Conservation (phyloP, 1,284 basidiomycete species). For the Agroathelia rolfsii region DNA sequence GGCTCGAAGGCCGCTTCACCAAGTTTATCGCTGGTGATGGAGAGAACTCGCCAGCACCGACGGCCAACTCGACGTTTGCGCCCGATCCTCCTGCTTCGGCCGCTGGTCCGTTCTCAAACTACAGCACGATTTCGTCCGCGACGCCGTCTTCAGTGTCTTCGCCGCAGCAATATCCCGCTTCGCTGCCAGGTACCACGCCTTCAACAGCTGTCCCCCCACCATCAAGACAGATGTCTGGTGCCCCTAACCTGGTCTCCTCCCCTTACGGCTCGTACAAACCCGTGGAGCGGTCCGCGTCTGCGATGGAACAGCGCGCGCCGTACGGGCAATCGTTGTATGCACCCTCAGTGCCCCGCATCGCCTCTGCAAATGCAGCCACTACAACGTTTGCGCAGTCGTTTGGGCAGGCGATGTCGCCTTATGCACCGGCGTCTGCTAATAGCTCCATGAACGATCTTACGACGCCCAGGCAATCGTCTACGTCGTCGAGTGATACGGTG, state of each 20-base stretch:
- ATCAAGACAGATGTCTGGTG: too few species aligned
- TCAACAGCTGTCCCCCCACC: too few species aligned
- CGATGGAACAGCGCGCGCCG: slow-evolving; percentile 57
- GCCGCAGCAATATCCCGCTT: slow-evolving; percentile 59
- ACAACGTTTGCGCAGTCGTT: slow-evolving; percentile 38
- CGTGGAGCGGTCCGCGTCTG: slow-evolving; percentile 65
- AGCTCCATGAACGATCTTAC: slow-evolving; percentile 23
- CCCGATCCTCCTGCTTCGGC: slow-evolving; percentile 34
- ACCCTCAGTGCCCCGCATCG: slow-evolving; percentile 31
- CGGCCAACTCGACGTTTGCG: slow-evolving; percentile 30
- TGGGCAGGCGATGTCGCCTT: slow-evolving; percentile 25
- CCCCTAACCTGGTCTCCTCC: too few species aligned
- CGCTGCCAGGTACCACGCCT: too few species aligned
- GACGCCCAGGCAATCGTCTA: slow-evolving; percentile 26
- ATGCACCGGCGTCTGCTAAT: slow-evolving; percentile 14
- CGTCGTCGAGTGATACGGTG: slow-evolving; percentile 24
- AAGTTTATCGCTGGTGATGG: slow-evolving; percentile 93
- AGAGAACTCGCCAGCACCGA: slow-evolving; percentile 34
- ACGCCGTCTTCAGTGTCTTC: slow-evolving; percentile 63
- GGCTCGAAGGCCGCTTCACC: slow-evolving; percentile 90
- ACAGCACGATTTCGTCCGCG: slow-evolving; percentile 85
- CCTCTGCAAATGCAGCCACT: slow-evolving; percentile 42
- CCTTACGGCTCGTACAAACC: too few species aligned
- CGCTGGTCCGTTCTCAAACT: slow-evolving; percentile 90
- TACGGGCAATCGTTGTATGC: slow-evolving; percentile 37